Evolutionary conservation across 495 filamentous ascomycete species (phyloP).

Genomic region (Barbatosphaeria neglecta): DNA sequence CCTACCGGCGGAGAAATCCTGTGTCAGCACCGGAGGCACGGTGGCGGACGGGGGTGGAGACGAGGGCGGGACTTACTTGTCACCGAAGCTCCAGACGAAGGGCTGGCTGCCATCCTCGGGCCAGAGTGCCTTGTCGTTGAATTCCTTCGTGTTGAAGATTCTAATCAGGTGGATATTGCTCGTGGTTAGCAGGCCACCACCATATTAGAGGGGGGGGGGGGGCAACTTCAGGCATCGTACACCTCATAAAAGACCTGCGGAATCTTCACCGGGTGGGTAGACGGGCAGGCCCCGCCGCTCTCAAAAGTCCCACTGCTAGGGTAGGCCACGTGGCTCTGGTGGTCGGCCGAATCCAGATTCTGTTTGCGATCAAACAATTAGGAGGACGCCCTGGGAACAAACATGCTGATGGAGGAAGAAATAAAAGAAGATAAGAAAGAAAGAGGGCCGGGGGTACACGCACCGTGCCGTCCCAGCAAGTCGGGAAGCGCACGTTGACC

Average conservation of each 20-base stretch:
- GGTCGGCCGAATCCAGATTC: slow-evolving; percentile 17
- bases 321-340: slow-evolving; percentile 19
- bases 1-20: no score
- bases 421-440: no score
- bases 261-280: slow-evolving; percentile 14
- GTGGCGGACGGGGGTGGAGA: neutral
- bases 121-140: slow-evolving; percentile 25
- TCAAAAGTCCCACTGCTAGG: slow-evolving; percentile 18
- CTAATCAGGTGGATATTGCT: no score
- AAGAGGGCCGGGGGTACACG: no score
- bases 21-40: no score
- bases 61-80: slow-evolving; percentile 8
- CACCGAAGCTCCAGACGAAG: slow-evolving; percentile 28
- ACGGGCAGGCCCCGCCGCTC: slow-evolving; percentile 14
- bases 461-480: slow-evolving; percentile 23
- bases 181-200: no score
- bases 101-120: slow-evolving; percentile 27
- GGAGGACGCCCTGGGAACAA: no score
- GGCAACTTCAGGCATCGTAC: no score
- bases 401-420: no score
- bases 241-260: slow-evolving; percentile 19
- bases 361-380: no score
- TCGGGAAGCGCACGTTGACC: slow-evolving; percentile 24
- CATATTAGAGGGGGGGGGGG: neutral
- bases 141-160: slow-evolving; percentile 15